Conservation (phyloP, 2,329 filamentous ascomycete species). For the Fusarium sublunatum region DNA sequence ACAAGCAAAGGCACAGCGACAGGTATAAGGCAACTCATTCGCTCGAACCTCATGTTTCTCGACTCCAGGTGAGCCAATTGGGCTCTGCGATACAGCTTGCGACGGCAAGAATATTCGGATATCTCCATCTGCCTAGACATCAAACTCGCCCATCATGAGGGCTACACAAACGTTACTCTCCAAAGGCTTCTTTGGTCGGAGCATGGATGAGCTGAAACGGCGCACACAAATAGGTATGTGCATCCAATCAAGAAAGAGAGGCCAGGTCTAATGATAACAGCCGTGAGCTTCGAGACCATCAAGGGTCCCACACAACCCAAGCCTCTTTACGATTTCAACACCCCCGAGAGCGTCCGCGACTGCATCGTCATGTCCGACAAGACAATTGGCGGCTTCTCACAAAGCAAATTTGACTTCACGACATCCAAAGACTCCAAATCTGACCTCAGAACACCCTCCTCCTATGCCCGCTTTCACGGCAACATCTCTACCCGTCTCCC, state of each 20-base stretch:
- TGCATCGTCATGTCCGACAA: constrained; percentile 87
- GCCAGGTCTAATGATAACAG: constrained; percentile 54
- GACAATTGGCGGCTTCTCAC: constrained; percentile 88
- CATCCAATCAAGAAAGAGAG: accelerated
- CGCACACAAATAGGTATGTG: constrained; percentile 64
- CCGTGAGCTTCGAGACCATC: constrained; percentile 75
- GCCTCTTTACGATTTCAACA: constrained; percentile 72
- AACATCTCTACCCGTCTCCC: constrained; percentile 89
- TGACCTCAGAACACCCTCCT: constrained; percentile 32
- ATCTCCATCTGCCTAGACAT: not conserved
- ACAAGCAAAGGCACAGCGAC: constrained; percentile 2
- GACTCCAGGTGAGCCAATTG: constrained; percentile 47
- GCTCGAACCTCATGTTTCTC: constrained; percentile 36
- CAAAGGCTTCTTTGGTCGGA: constrained; percentile 68
- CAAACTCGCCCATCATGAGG: constrained; percentile 56
- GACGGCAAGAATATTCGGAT: constrained; percentile 4
- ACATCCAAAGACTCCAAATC: constrained; percentile 3
- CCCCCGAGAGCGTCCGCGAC: constrained; percentile 57
- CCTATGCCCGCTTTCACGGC: constrained; percentile 85
- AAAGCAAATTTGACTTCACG: constrained; percentile 75
- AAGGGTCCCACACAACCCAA: constrained; percentile 72
- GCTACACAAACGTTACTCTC: constrained; percentile 56
- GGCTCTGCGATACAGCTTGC: constrained; percentile 32
- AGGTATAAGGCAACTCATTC: not conserved
- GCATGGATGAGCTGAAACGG: constrained; percentile 69